A percentile compares a stretch with the other conserved stretches of the same genome.
These are phyloP conservation scores for Singerocomus inundabilis DNA, from an alignment of 1,284 basidiomycete genomes.

Conservation along the genomic window DNA sequence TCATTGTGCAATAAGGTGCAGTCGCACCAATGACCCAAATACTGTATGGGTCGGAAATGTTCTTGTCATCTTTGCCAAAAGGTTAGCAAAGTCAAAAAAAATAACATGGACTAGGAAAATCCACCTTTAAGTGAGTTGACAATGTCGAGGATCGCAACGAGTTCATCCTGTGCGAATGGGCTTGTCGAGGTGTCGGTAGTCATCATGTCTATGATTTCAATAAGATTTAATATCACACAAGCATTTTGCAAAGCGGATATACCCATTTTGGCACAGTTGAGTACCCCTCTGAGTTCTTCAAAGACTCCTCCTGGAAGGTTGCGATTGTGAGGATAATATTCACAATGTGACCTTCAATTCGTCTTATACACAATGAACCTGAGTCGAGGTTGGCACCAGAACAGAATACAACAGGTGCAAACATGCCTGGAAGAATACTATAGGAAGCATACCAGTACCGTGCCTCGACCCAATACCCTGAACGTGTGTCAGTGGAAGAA, in stretches of 20 bases:
- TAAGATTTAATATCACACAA: not conserved
- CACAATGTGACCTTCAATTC: slow-evolving; percentile 17
- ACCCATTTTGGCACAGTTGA: slow-evolving; percentile 19
- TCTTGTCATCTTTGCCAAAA: slow-evolving; percentile 1
- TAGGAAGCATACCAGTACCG: slow-evolving; percentile 15
- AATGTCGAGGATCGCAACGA: slow-evolving; percentile 10
- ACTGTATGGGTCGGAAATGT: slow-evolving; percentile 10
- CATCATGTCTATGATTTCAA: slow-evolving; percentile 12
- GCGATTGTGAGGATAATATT: slow-evolving; percentile 17
- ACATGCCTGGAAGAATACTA: not conserved
- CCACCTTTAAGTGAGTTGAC: slow-evolving; percentile 21
- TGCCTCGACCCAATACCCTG: slow-evolving; percentile 17
- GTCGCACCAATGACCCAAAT: slow-evolving; percentile 21
- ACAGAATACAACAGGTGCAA: not conserved
- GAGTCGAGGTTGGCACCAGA: not conserved
- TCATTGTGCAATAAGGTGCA: not conserved
- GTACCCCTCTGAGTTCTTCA: slow-evolving; percentile 15
- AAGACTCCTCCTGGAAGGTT: slow-evolving; percentile 2
- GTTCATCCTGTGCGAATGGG: slow-evolving; percentile 18
- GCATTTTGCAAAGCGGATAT: not conserved
- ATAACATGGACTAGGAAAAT: not conserved
- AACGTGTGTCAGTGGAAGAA: slow-evolving; percentile 1
- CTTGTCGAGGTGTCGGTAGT: slow-evolving; percentile 21
- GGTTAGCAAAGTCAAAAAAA: not conserved
- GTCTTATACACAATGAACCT: not conserved